Conservation (phyloP, 306 rosid species). For the Psophocarpus tetragonolobus region DNA sequence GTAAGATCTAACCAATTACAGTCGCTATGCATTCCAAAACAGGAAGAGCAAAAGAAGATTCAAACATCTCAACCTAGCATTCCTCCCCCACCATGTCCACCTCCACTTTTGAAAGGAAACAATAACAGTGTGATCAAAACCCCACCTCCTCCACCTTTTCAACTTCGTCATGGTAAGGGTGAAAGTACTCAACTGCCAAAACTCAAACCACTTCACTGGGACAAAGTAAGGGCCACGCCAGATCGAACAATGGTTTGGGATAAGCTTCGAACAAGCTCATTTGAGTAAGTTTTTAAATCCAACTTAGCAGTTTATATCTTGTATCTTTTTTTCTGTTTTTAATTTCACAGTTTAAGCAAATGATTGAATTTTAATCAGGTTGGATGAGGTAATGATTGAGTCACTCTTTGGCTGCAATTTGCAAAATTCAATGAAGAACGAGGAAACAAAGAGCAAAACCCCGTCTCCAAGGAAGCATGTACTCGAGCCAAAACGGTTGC, state of each 20-base stretch:
- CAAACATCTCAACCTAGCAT: neutral
- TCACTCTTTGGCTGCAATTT: neutral
- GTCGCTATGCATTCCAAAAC: neutral
- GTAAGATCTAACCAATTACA: neutral
- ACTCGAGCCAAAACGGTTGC: neutral
- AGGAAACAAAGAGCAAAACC: neutral
- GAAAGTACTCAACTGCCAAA: neutral
- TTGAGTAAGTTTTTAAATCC: neutral
- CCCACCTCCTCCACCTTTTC: neutral
- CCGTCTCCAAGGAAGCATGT: neutral
- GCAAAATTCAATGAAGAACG: neutral
- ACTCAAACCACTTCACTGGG: conserved; percentile 15
- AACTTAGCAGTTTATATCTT: neutral
- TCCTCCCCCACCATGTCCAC: conserved; percentile 3
- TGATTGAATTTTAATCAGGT: neutral
- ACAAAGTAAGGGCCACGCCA: conserved; percentile 11
- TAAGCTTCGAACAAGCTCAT: neutral
- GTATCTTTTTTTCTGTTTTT: neutral
- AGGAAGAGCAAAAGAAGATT: neutral
- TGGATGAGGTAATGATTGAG: neutral
- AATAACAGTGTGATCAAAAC: neutral
- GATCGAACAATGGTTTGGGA: conserved; percentile 5
- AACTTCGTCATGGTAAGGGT: neutral
- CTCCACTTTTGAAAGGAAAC: neutral
- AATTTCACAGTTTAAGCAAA: neutral